phyloP scores from a whole-genome alignment of 2,329 filamentous ascomycete species.

The Claviceps sp. region DNA sequence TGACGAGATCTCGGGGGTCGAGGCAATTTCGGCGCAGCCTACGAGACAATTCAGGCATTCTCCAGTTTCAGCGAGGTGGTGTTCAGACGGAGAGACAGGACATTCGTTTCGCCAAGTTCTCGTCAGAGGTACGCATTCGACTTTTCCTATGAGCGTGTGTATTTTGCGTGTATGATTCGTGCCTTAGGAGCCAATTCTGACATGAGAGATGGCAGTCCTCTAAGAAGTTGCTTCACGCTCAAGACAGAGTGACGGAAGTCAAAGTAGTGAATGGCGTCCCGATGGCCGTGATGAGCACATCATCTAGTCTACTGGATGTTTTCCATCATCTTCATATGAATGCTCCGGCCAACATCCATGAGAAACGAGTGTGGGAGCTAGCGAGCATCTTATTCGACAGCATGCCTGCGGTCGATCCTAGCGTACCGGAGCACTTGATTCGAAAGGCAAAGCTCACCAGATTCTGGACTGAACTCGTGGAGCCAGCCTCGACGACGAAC shows the following conservation, averaged over 20 bases:
- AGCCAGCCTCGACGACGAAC: slow-evolving; percentile 38
- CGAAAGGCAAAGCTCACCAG: slow-evolving; percentile 53
- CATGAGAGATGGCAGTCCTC: slow-evolving; percentile 28
- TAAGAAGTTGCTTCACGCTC: slow-evolving; percentile 38
- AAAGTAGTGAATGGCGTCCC: slow-evolving; percentile 45
- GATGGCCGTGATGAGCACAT: slow-evolving; percentile 32
- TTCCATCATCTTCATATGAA: slow-evolving; percentile 28
- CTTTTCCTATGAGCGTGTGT: neutral
- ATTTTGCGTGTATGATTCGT: neutral
- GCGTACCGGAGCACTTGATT: slow-evolving; percentile 23
- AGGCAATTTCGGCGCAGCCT: slow-evolving; percentile 22
- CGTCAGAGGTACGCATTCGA: slow-evolving; percentile 31
- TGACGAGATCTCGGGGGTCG: slow-evolving; percentile 27
- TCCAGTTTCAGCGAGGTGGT: slow-evolving; percentile 25
- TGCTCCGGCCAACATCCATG: slow-evolving; percentile 40
- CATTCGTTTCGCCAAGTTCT: slow-evolving; percentile 50
- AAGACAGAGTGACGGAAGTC: slow-evolving; percentile 43
- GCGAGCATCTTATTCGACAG: slow-evolving; percentile 78
- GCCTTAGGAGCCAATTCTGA: neutral
- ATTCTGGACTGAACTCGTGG: slow-evolving; percentile 55
- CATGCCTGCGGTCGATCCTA: slow-evolving; percentile 27
- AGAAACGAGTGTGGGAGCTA: slow-evolving; percentile 72
- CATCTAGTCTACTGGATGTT: slow-evolving; percentile 21
- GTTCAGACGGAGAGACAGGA: slow-evolving; percentile 52
- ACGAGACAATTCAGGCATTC: slow-evolving; percentile 15